Conservation (phyloP, 345 rosid genomes). For the Syzygium oleosum region DNA sequence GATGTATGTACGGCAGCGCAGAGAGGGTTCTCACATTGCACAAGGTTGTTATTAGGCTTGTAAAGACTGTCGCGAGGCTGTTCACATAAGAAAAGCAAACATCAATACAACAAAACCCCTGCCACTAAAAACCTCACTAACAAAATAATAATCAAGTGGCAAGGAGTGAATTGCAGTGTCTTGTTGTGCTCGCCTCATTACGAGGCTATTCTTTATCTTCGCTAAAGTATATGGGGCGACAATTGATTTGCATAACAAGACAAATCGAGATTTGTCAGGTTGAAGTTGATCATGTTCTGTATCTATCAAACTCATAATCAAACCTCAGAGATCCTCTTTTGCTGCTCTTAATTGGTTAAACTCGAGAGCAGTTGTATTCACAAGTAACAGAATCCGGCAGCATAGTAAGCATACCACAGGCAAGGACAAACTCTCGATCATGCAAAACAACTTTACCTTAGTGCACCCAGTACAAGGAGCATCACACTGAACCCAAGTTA, state of each 20-base stretch:
- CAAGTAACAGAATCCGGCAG: no score
- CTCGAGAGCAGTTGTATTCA: no score
- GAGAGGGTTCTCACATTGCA: conserved; percentile 38
- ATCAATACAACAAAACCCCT: background rate
- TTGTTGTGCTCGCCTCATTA: background rate
- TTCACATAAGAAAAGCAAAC: background rate
- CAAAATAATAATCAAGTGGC: background rate
- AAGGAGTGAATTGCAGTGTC: background rate
- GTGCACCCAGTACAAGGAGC: conserved; percentile 89
- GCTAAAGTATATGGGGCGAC: no score
- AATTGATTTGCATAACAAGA: no score
- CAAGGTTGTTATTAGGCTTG: conserved; percentile 53
- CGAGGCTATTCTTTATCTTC: no score
- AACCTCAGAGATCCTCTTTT: no score
- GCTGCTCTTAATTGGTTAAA: no score
- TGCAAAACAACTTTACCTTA: conserved; percentile 29
- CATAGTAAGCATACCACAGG: no score
- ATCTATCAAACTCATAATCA: no score
- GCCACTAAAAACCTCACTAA: background rate
- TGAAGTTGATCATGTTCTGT: no score
- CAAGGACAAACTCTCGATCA: no score
- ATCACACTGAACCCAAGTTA: conserved; percentile 96
- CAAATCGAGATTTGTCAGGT: no score
- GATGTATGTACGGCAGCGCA: conserved; percentile 38
- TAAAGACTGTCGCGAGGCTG: conserved; percentile 60